phyloP scores from a whole-genome alignment of 345 rosid species.

The Linum trigynum region DNA sequence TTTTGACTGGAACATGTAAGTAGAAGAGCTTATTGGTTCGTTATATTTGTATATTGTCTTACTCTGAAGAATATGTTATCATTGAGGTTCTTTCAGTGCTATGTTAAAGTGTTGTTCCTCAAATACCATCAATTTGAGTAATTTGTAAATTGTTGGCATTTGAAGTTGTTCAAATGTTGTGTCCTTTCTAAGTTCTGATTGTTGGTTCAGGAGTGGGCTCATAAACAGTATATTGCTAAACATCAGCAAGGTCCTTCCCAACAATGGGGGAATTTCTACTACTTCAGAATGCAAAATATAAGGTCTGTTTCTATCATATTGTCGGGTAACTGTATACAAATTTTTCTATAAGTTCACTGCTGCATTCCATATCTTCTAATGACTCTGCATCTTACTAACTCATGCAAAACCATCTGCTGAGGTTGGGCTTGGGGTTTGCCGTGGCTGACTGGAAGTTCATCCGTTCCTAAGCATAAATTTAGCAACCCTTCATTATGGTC shows the following conservation, averaged over 20 bases:
- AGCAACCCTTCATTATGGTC: not conserved
- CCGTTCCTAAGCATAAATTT: too few relatives aligned
- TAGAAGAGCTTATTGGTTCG: too few relatives aligned
- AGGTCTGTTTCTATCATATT: constrained; percentile 38
- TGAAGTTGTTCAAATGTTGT: not conserved
- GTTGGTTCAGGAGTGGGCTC: constrained; percentile 77
- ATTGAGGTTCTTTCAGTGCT: too few relatives aligned
- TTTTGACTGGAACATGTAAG: too few relatives aligned
- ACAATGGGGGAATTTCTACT: constrained; percentile 96
- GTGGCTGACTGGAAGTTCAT: not conserved
- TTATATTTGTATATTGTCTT: too few relatives aligned
- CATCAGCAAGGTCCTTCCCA: constrained; percentile 92
- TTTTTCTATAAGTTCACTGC: too few relatives aligned
- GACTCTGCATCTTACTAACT: not conserved
- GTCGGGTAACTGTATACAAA: not conserved
- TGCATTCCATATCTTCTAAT: too few relatives aligned
- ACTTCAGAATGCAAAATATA: constrained; percentile 88
- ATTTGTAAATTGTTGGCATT: too few relatives aligned
- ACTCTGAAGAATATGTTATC: too few relatives aligned
- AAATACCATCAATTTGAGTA: too few relatives aligned
- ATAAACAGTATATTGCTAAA: constrained; percentile 73
- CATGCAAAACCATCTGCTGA: not conserved
- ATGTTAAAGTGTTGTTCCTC: too few relatives aligned
- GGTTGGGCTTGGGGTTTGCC: not conserved
- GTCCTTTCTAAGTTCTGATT: not conserved